Evolutionary conservation across 2,329 filamentous ascomycete genomes (phyloP), one percentile per base, ranked within the genome.

Genomic region (Mycosphaerelloides madeirae): DNA sequence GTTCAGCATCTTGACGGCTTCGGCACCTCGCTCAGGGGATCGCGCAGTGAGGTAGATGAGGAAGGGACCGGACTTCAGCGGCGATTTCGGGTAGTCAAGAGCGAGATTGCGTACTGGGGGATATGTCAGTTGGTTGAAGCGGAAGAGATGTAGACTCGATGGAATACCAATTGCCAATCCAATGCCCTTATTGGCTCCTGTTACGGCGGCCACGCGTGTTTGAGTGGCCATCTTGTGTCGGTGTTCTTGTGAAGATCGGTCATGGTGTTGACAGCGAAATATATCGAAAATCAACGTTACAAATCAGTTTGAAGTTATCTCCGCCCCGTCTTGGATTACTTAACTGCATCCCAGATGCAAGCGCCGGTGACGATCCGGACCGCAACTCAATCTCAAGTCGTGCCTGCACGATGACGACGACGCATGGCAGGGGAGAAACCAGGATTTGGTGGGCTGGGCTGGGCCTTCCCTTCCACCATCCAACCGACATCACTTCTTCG

Each of bases 21-120:
- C 68, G 54, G 72, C 68, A 29, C 75, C 75, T 41, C 72, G 61
- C 20, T 65, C 56, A 34, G 67, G 56, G 38, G 76, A 74, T 42
- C 75, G 72, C 0, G 75, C 72, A 2, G 75, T 76, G 2, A 78
- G 66, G 59, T 78, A 79, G 43, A 78, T 74, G 28, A 76, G 62
- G 19, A 78, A 65, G 2, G 71, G 65, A 1, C 71, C 71, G n/a
- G 62, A 68, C 48, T 71, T 70, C 43, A 74, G 59, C 3, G 68
- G 58, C 3, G 74, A 78, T 16, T 65, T 66, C 2, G 74, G 72
- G 50, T 78, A 78, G 48, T 76, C 69, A 13, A 78, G 65, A 9
- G 75, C 75, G 19, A 79, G 68, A 36, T 78, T 71, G 46, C 74
- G 71, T 46, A 78, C 75, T 69, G 49, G 2, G 42, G 34, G 44